phyloP scores from a whole-genome alignment of 2,329 filamentous ascomycete genomes.

The Fusarium brachygibbosum region DNA sequence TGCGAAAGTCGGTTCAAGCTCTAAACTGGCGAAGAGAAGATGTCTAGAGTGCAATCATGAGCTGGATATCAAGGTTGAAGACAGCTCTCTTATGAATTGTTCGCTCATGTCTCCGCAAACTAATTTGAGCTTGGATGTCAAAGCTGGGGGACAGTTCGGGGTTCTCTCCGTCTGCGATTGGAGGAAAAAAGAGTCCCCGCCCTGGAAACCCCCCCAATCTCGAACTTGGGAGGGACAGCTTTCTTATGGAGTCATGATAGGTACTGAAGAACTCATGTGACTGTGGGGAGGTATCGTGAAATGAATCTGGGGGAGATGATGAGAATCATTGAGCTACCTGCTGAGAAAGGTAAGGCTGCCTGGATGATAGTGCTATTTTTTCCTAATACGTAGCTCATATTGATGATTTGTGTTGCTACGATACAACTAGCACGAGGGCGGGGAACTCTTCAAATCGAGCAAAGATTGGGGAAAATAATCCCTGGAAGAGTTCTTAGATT shows the following conservation, averaged over 20 bases:
- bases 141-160: constrained; percentile 37
- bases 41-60: constrained; percentile 18
- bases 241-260: constrained; percentile 40
- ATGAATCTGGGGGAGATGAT: constrained; percentile 6
- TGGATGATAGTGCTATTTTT: neutral
- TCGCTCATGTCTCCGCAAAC: constrained; percentile 43
- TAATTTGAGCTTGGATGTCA: constrained; percentile 4
- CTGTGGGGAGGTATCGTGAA: constrained; percentile 17
- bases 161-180: constrained; percentile 49
- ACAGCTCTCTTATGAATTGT: constrained; percentile 40
- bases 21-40: constrained; percentile 3
- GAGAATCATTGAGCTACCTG: constrained; percentile 2
- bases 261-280: constrained; percentile 25
- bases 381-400: neutral
- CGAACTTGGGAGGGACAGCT: constrained; percentile 13
- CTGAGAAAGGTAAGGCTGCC: neutral
- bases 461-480: constrained; percentile 16
- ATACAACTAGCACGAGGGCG: constrained; percentile 11
- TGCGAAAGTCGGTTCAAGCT: neutral
- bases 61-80: constrained; percentile 29
- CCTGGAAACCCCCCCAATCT: constrained; percentile 44
- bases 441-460: constrained; percentile 21
- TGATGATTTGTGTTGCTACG: constrained; percentile 3
- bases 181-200: constrained; percentile 46
- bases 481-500: neutral